Base-by-base conservation (phyloP, 139 green algal genomes). In the Haematococcus lacustris region DNA sequence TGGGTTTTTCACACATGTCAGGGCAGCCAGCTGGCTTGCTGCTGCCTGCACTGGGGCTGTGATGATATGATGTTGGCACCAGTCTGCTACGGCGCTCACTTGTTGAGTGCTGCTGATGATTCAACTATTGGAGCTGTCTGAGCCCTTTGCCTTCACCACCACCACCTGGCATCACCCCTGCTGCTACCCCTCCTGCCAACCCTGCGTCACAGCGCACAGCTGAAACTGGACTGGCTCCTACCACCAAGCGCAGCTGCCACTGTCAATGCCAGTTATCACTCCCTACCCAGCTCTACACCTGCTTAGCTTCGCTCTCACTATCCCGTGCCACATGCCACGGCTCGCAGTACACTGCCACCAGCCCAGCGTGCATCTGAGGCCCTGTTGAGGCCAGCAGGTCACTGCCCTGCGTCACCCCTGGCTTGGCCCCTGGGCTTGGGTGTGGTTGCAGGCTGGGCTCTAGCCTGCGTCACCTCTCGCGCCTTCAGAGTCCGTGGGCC, bases 401-500 rank as follows among this genome's bases (percentile, higher is more conserved):
- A 23, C 32, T 71, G 39, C 23, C 30, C 35, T 39, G 66, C 32
- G n/a, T 13, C 34, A 63, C 21, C 30, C 6, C 38, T 66, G 47
- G 47, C 38, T 51, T 3, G 32, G 17, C 38, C 32, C 5, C n/a
- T 51, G 50, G 26, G 26, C 0, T 30, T 67, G 17, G 43, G 23
- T 7, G 2, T 33, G 2, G 21, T 51, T 53, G n/a, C 79, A 85
- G 85, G 86, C 21, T 96, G 90, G 90, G 90, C 82, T 0, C 53
- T 96, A 47, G 88, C 80, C 25, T 84, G 80, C 3, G 88, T 94
- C 0, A 91, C 83, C 0, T 90, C 80, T 0, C 74, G 91, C 0
- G 91, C 91, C 0, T 96, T 96, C 73, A 77, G 90, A 1, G 83
- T 84, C 1, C 60, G 73, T 0, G 91, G 91, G 0, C 83, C 83